Base-by-base conservation (phyloP, 139 green algal species). In the Chloropicon primus region DNA sequence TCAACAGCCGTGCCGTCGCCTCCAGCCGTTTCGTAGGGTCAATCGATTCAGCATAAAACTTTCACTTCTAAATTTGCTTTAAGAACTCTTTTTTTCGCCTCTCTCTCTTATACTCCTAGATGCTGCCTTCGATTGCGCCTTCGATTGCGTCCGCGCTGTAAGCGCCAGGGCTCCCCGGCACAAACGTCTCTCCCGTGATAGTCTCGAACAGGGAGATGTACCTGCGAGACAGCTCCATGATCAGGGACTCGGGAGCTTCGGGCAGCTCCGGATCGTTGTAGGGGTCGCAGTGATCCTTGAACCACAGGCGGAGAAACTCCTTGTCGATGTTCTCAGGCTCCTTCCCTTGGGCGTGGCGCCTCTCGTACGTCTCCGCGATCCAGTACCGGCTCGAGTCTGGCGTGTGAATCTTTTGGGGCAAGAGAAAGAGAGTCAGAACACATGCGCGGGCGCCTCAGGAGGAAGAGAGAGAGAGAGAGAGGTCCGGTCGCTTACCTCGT, bases 261-360 rank as follows among this genome's bases (percentile, higher is more conserved):
- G 93, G 93, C 26, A 97, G 84, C 78, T 89, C 78, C 25, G 75
- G 25, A 84, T 98, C 94, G 21, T 92, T 91, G 85, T 98, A 99
- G 1, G 95, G 94, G 82, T 98, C 95, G 83, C 95, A 99, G 72
- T 93, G 82, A 23, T 88, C 82, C 0, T 88, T 74, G 83, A 98
- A 99, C 95, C 95, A 99, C 22, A 99, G 86, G 22, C 95, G 84
- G 76, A 99, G 81, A 83, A 99, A 99, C 86, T 99, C 95, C 87
- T 99, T 99, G 87, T 99, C 95, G 21, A 99, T 96, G 84, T 93
- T 98, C 82, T 98, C 85, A 22, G 41, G 94, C 84, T 98, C 94
- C 80, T 91, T 77, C 0, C 89, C 90, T 0, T 80, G 81, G 2
- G 86, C 85, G 75, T 93, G 87, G 22, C 93, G 82, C 80, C 85